Conservation (phyloP, 2,329 filamentous ascomycete genomes). For the Rhexocercosporidium sp. region DNA sequence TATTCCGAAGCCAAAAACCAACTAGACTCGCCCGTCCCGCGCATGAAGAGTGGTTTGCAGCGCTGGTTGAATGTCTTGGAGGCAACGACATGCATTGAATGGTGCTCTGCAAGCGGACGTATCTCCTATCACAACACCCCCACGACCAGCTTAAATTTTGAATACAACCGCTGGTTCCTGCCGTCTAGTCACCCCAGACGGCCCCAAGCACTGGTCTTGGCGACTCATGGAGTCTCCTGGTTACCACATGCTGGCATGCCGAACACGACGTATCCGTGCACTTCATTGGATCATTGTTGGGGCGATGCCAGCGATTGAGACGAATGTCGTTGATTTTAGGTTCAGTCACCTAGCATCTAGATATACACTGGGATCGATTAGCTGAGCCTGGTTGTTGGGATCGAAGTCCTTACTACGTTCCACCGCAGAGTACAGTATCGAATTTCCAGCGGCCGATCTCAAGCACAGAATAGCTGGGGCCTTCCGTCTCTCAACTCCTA, state of each 20-base stretch:
- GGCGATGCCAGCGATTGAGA: neutral
- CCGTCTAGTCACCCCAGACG: neutral
- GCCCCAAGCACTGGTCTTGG: no score
- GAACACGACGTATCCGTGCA: neutral
- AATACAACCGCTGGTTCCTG: neutral
- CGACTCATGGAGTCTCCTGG: neutral
- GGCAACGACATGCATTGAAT: neutral
- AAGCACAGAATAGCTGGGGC: neutral
- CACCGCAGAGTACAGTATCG: neutral
- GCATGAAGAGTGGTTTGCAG: neutral
- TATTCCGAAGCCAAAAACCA: neutral
- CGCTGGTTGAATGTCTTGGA: no score
- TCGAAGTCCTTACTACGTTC: neutral
- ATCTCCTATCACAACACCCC: neutral
- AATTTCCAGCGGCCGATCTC: constrained; percentile 5
- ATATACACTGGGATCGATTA: constrained; percentile 2
- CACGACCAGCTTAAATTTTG: neutral
- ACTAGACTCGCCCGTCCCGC: neutral
- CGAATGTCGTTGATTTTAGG: neutral
- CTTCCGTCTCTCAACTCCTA: neutral
- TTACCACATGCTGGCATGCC: constrained; percentile 7
- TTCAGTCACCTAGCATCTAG: neutral
- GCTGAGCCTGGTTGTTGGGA: constrained; percentile 1
- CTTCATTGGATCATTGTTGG: no score
- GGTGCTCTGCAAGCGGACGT: neutral